These are phyloP conservation scores for Aspergillus avenaceus DNA, from an alignment of 495 filamentous ascomycete genomes.

Conservation along the genomic window DNA sequence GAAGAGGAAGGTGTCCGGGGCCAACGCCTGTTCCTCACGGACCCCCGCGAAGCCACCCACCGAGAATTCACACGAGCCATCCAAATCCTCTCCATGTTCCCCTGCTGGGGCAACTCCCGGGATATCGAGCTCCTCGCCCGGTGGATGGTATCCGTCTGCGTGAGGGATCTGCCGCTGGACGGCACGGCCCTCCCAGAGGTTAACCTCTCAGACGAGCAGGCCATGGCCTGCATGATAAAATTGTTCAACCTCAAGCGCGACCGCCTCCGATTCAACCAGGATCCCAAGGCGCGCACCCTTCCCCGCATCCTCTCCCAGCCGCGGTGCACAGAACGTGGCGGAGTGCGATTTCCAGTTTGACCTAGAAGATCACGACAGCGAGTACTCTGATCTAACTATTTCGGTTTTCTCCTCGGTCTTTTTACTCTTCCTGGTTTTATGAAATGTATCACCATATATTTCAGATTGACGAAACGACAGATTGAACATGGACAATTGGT, in stretches of 20 bases:
- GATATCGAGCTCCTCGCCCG: constrained; percentile 13
- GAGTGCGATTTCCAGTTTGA: constrained; percentile 15
- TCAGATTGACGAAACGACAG: background rate
- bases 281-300: constrained; percentile 14
- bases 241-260: constrained; percentile 18
- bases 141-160: constrained; percentile 15
- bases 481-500: background rate
- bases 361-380: background rate
- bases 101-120: constrained; percentile 18
- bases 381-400: background rate
- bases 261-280: constrained; percentile 17
- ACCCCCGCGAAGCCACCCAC: constrained; percentile 10
- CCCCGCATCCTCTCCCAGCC: constrained; percentile 18
- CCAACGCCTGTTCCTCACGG: constrained; percentile 6
- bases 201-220: constrained; percentile 13
- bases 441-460: background rate
- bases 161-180: constrained; percentile 12
- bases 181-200: background rate
- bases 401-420: background rate
- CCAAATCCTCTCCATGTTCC: constrained; percentile 19
- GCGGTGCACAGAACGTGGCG: constrained; percentile 9
- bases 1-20: constrained; percentile 8
- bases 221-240: constrained; percentile 17
- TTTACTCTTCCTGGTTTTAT: background rate
- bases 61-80: constrained; percentile 18